Evolutionary conservation across 108 stramenopile species (phyloP), one percentile per base, ranked within the genome.

Genomic region (Phaeodactylum tricornutum): DNA sequence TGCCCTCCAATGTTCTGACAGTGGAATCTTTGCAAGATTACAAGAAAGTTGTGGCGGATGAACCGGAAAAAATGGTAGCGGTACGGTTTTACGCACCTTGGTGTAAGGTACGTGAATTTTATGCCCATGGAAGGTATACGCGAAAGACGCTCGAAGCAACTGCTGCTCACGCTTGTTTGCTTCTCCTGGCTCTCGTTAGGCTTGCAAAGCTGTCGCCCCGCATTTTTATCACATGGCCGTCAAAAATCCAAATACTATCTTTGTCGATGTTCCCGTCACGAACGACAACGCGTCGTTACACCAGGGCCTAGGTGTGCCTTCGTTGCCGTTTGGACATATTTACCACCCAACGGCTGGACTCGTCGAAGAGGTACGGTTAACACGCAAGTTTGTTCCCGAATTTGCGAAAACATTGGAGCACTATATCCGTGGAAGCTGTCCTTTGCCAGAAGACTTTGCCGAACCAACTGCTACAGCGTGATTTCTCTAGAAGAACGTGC

Each of bases 201-300:
- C 79, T 30, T 81, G 79, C 62, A 69, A 69, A 54, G 79, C 75
- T 14, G 73, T 81, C 14, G 59, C 68, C 31, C 75, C 79, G n/a
- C 37, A 46, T 20, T 81, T 58, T 47, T 71, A 81, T 35, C 53
- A 67, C 25, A 53, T 76, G 43, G 75, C 75, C 0, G 30, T 45
- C n/a, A 46, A 46, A 12, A 60, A 72, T 36, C 56, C 62, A 4
- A 38, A 74, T 59, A 34, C 71, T 23, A 27, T 62, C 0, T 81
- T 81, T 45, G 59, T 81, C 17, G 79, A 81, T 34, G 79, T 81
- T 1, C 79, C 79, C 8, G 72, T 81, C 3, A 74, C 75, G 24
- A 60, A 70, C 22, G 43, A 69, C 12, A 81, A 76, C 43, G 72
- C 66, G 39, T 72, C 66, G 19, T 38, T 81, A 17, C 79, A 81